Base-by-base conservation (phyloP, 345 rosid genomes). In the Aurinia saxatilis region DNA sequence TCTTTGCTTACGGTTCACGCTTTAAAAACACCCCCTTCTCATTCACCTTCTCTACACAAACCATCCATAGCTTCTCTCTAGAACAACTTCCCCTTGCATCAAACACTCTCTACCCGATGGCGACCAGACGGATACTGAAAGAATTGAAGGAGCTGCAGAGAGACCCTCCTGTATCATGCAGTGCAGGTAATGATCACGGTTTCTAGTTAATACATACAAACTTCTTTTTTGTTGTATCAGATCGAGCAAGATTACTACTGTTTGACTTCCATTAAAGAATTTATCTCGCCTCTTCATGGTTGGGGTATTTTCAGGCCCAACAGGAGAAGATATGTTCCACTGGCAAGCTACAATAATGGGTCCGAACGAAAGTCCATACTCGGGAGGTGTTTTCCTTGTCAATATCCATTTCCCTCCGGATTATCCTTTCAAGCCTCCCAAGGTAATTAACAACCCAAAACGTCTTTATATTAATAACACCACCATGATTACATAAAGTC, bases 301-400 rank as follows among this genome's bases (percentile, higher is more conserved):
- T 37, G 52, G 35, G 25, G 49, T 13, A 10, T 2, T 11, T 62
- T 17, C 63, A 82, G 86, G 84, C 62, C 87, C 90, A 47, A 81
- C 70, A 12, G 84, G 79, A 60, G 83, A 82, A 72, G 85, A 84
- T 54, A 80, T 82, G 82, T 84, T 82, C 61, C 84, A 80, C 10
- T 84, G 90, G 90, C 87, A 84, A 77, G 91, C 91, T 27, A 84
- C 85, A 1, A 84, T 84, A 14, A 80, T 84, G 1, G 91, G 85
- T 35, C 91, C 87, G 0, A 80, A 75, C 34, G 87, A 84, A 2
- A 80, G 87, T 67, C 87, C 91, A 0, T 84, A 84, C 30, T 66
- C 87, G 2, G 90, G 87, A 8, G 90, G 90, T 50, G 85, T 84
- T 55, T 84, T 84, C 72, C 77, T 84, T 11, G 83, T 84, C 7